These are phyloP conservation scores for Suhomyces sp. DNA, from an alignment of 805 yeast species.

Conservation along the genomic window DNA sequence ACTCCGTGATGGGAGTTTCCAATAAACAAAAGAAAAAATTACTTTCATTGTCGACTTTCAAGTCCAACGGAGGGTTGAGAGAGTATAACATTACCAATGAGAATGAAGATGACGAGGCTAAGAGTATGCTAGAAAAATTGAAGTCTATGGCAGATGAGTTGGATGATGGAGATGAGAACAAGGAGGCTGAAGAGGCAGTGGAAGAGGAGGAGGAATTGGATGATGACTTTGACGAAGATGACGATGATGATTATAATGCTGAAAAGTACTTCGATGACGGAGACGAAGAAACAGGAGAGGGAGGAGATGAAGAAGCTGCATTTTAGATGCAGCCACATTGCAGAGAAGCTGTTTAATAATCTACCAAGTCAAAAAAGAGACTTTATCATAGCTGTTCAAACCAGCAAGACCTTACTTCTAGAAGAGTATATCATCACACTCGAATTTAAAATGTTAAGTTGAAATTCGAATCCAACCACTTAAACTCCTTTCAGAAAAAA, in stretches of 20 bases:
- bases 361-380: no score
- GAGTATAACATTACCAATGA: conserved; percentile 24
- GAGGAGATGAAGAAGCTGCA: conserved; percentile 70
- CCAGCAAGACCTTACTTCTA: no score
- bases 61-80: conserved; percentile 38
- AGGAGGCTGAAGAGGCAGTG: conserved; percentile 39
- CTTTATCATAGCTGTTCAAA: no score
- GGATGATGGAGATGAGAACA: conserved; percentile 41
- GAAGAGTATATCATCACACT: no score
- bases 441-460: no score
- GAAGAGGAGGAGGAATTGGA: conserved; percentile 57
- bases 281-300: conserved; percentile 61
- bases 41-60: conserved; percentile 39
- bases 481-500: no score
- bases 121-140: conserved; percentile 43
- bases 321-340: conserved; percentile 38
- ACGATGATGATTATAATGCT: conserved; percentile 77
- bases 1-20: conserved; percentile 64
- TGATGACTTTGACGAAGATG: conserved; percentile 71
- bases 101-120: conserved; percentile 34
- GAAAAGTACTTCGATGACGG: conserved; percentile 76
- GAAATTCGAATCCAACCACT: no score
- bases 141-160: conserved; percentile 45
- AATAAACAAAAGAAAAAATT: conserved; percentile 53
- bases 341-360: no score